These are phyloP conservation scores for Acacia melanoxylon DNA, from an alignment of 306 rosid genomes.

Conservation along the genomic window DNA sequence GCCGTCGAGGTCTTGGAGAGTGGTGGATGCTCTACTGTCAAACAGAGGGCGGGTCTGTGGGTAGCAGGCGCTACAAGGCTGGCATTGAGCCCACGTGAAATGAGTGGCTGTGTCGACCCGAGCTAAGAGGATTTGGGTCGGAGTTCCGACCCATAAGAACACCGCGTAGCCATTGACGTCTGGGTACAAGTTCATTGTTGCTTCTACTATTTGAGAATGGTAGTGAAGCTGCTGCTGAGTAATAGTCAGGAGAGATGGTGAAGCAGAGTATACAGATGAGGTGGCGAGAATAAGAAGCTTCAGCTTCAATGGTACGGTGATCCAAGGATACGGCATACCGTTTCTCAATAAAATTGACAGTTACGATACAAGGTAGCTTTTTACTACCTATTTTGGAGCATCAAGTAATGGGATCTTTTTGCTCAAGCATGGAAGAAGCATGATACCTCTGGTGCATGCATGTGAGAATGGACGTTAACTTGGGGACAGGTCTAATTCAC, in stretches of 20 bases:
- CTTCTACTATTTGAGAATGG: neutral
- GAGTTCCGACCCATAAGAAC: constrained; percentile 41
- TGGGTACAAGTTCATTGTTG: constrained; percentile 13
- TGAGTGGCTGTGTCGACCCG: constrained; percentile 33
- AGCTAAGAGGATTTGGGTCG: constrained; percentile 34
- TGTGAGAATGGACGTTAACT: too few species aligned
- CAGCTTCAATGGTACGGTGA: constrained; percentile 26
- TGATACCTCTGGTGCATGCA: neutral
- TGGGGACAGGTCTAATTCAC: neutral
- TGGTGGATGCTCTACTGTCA: constrained; percentile 18
- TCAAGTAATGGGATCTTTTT: too few species aligned
- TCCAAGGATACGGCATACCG: neutral
- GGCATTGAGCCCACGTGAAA: constrained; percentile 43
- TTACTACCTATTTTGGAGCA: neutral
- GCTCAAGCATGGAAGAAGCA: neutral
- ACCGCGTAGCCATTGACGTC: constrained; percentile 27
- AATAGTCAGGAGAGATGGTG: constrained; percentile 20
- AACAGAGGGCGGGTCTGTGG: constrained; percentile 35
- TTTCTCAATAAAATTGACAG: neutral
- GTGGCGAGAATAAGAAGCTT: neutral
- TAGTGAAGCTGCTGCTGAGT: constrained; percentile 6
- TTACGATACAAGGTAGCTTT: neutral
- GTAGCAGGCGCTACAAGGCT: constrained; percentile 38
- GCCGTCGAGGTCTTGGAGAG: constrained; percentile 26
- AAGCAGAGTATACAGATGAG: neutral